Percentiles rank a stretch among this genome's conserved stretches.
Conservation (phyloP, 2,329 filamentous ascomycete genomes). For the Pseudocercospora macadamiae region DNA sequence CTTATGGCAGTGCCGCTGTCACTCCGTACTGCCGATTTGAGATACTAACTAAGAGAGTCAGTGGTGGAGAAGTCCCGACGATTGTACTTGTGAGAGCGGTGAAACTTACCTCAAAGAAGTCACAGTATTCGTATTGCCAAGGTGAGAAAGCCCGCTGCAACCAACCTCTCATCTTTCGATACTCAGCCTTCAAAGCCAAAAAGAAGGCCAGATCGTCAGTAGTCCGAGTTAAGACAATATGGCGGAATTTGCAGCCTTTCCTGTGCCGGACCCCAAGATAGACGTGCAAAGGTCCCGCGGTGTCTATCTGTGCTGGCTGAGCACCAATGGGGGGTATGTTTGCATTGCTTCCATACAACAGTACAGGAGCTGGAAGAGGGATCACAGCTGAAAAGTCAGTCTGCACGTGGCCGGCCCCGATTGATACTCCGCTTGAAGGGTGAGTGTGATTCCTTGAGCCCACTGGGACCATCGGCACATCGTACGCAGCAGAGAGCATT, state of each 20-base stretch:
- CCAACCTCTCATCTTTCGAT: neutral
- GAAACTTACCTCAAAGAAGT: conserved; percentile 10
- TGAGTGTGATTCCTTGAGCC: too few relatives aligned
- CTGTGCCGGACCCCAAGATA: too few relatives aligned
- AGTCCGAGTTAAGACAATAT: neutral
- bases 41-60: neutral
- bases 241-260: neutral
- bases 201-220: neutral
- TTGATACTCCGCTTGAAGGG: too few relatives aligned
- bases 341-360: too few relatives aligned
- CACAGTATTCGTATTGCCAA: conserved; percentile 14
- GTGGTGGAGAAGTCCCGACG: neutral
- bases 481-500: too few relatives aligned
- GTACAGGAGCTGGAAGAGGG: too few relatives aligned
- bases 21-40: neutral
- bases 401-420: too few relatives aligned
- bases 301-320: too few relatives aligned
- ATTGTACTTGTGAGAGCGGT: neutral
- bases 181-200: neutral
- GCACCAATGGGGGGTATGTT: too few relatives aligned
- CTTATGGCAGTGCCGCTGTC: neutral
- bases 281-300: too few relatives aligned
- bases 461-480: too few relatives aligned
- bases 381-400: too few relatives aligned
- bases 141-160: conserved; percentile 6